Evolutionary conservation across 1,139 yeast species (phyloP).

Genomic region (Yamadazyma membranifaciens): DNA sequence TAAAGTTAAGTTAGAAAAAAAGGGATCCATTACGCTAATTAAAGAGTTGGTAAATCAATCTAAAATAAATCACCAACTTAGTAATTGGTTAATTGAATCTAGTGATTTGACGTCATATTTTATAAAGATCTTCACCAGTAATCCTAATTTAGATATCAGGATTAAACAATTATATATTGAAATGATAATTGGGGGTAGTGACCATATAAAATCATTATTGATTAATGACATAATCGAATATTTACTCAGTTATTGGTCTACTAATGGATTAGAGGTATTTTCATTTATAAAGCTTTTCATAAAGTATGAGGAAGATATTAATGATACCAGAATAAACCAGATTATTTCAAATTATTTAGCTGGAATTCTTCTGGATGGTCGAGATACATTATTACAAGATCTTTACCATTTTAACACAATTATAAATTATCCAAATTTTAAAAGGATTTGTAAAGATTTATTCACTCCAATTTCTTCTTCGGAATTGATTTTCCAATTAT

Average conservation of each 20-base stretch:
- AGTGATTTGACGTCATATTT: background rate
- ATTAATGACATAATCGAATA: constrained; percentile 5
- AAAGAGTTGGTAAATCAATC: background rate
- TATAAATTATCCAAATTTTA: no score
- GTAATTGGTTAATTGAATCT: constrained; percentile 1
- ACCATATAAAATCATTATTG: background rate
- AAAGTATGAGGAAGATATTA: background rate
- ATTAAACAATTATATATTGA: background rate
- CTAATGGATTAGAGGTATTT: background rate
- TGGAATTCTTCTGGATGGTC: background rate
- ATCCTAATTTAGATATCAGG: background rate
- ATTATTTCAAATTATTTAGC: background rate
- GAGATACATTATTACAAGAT: no score
- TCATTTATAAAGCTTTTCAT: background rate
- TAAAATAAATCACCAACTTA: background rate
- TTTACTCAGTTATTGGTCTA: background rate
- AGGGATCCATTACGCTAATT: background rate
- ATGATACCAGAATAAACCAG: background rate
- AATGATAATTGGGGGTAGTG: background rate
- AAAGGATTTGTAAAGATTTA: no score
- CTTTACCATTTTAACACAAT: no score
- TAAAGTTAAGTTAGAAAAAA: background rate
- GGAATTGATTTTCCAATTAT: no score
- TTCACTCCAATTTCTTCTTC: no score
- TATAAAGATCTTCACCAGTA: background rate